phyloP scores from a whole-genome alignment of 2,329 filamentous ascomycete species.

The Sporothrix humicola region DNA sequence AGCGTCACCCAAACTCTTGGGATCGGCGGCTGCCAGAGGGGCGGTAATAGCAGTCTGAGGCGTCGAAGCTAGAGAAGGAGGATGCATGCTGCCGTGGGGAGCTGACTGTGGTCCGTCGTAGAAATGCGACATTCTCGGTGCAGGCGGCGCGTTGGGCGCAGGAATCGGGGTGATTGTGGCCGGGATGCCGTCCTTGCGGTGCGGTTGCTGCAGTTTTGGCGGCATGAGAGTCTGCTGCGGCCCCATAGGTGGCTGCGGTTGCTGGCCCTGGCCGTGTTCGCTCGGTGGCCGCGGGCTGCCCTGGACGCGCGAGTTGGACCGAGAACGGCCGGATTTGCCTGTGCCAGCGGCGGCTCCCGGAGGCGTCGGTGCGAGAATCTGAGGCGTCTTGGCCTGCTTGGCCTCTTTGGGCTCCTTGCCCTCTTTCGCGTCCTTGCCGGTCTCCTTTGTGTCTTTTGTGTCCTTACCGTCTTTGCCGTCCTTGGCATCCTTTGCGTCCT shows the following conservation, averaged over 20 bases:
- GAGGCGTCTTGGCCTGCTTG: constrained; percentile 46
- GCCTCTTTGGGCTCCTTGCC: constrained; percentile 44
- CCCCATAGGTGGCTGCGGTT: not conserved
- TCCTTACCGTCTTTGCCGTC: constrained; percentile 46
- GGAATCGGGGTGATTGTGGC: constrained; percentile 16
- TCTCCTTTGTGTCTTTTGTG: constrained; percentile 37
- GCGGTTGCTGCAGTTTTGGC: constrained; percentile 22
- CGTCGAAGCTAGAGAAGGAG: constrained; percentile 17
- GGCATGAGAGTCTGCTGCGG: constrained; percentile 25
- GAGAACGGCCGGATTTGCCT: constrained; percentile 56
- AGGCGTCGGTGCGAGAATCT: constrained; percentile 56
- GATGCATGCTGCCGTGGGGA: constrained; percentile 36
- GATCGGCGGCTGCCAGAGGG: not conserved
- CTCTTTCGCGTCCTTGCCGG: constrained; percentile 41
- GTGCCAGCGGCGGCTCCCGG: constrained; percentile 35
- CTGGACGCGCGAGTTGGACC: constrained; percentile 59
- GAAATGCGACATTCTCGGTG: constrained; percentile 39
- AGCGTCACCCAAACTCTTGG: not conserved
- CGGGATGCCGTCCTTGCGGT: constrained; percentile 24
- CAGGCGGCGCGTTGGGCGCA: constrained; percentile 40
- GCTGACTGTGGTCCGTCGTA: constrained; percentile 34
- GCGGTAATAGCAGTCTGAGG: not conserved
- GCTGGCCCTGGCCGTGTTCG: constrained; percentile 23
- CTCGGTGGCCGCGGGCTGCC: constrained; percentile 34
- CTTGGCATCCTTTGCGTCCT: constrained; percentile 35